Evolutionary conservation across 1,139 yeast species (phyloP).

Genomic region (Geotrichum australiense): DNA sequence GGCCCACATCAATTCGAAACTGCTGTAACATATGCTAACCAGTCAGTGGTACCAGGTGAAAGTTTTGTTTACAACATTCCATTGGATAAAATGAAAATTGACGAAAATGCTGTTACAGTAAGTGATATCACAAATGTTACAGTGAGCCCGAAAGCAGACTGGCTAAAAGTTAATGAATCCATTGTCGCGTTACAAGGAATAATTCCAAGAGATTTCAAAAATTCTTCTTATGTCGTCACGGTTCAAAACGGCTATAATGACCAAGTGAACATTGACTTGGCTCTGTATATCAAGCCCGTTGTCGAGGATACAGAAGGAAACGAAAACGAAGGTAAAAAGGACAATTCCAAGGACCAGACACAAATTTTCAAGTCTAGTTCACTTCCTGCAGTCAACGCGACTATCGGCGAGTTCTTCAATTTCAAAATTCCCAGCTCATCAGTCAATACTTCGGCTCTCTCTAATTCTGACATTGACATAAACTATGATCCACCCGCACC

Average conservation of each 20-base stretch:
- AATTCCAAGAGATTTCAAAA: conserved; percentile 46
- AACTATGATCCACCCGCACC: conserved; percentile 12
- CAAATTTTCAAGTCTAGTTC: conserved; percentile 15
- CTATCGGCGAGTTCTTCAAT: conserved; percentile 51
- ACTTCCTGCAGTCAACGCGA: conserved; percentile 49
- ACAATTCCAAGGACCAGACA: conserved; percentile 2
- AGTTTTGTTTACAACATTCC: conserved; percentile 56
- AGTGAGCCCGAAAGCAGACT: conserved; percentile 39
- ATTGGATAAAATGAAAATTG: conserved; percentile 50
- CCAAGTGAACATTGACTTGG: conserved; percentile 52
- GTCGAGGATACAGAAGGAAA: not conserved
- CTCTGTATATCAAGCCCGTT: conserved; percentile 20
- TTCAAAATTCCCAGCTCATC: conserved; percentile 44
- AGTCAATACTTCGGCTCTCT: not conserved
- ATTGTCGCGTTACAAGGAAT: conserved; percentile 37
- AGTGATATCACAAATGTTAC: conserved; percentile 44
- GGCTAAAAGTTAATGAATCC: conserved; percentile 47
- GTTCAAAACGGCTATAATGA: conserved; percentile 61
- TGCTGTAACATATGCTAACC: conserved; percentile 36
- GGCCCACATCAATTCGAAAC: conserved; percentile 87
- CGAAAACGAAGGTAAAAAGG: not conserved
- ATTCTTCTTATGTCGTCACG: conserved; percentile 41
- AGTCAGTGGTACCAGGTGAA: conserved; percentile 63
- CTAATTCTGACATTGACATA: conserved; percentile 4
- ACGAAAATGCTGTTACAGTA: conserved; percentile 43